Evolutionary conservation across 2,329 filamentous ascomycete genomes (phyloP), one percentile per base, ranked within the genome.

Genomic region (Sporothrix euskadiensis): DNA sequence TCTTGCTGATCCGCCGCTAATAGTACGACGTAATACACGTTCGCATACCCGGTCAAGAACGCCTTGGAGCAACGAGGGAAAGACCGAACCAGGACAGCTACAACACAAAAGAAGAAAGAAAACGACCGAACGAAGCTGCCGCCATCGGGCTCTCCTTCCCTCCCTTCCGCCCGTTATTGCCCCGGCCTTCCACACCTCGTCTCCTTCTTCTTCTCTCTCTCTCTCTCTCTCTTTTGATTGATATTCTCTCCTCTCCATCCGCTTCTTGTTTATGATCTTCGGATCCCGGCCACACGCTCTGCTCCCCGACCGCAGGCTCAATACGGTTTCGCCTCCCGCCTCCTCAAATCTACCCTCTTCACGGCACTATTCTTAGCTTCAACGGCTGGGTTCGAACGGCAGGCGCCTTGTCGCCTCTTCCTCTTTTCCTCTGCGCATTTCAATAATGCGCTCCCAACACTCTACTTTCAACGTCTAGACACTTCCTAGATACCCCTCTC

Each of bases 301-400:
- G 14, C 65, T 8, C 26, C 65, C 16, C 65, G 66, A 39, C 66
- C 10, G 30, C 44, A 69, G 35, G 47, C 66, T 39, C 8, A 7
- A 69, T 54, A 39, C 30, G 26, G 12, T 54, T 52, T 52, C 12
- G 66, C 47, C 47, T 69, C 44, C 66, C 66, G 47, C 66, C 30
- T 54, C 30, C 66, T 22, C 30, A 8, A 39, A 39, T 68, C 41
- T 19, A 9, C 44, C 65, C 26, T 32, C 59, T 41, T 12, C 65
- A 8, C 44, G 65, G 14, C 65, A 57, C n/a, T 41, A 57, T 57
- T 56, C 68, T 57, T 57, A 57, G 69, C 69, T 57, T 71, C 52
- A 19, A 19, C 39, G 35, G 54, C n/a, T n/a, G 44, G 69, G 69
- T 14, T 47, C 22, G 54, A 61, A 71, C 49, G 22, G 54, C 12